phyloP scores from a whole-genome alignment of 768 basidiomycete genomes.

The Mycena vitilis region DNA sequence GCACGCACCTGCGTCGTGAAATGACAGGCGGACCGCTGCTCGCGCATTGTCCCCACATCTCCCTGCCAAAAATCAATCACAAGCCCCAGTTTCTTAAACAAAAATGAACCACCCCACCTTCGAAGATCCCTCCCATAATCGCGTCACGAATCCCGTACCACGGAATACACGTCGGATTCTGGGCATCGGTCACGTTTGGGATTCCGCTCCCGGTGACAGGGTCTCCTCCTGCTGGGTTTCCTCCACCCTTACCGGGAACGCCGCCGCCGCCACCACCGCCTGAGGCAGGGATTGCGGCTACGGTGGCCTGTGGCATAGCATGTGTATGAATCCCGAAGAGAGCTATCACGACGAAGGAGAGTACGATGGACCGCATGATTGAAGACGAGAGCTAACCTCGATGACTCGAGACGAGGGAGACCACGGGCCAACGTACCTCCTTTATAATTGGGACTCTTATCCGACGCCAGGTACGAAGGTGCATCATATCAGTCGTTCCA shows the following conservation, averaged over 20 bases:
- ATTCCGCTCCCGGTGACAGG: conserved; percentile 17
- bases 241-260: no score
- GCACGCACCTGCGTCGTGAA: conserved; percentile 33
- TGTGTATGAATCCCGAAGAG: neutral
- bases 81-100: neutral
- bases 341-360: neutral
- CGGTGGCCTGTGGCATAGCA: neutral
- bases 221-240: neutral
- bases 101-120: neutral
- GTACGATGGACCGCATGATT: neutral
- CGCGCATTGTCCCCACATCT: conserved; percentile 32
- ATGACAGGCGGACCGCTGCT: conserved; percentile 30
- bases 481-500: no score
- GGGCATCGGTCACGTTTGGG: conserved; percentile 20
- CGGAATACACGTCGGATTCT: conserved; percentile 24
- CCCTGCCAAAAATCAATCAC: neutral
- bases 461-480: no score
- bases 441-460: no score
- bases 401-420: no score
- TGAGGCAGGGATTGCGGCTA: neutral
- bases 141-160: conserved; percentile 32
- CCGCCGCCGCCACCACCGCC: neutral
- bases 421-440: no score
- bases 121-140: conserved; percentile 31
- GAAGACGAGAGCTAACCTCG: neutral